A percentile compares a stretch with the other conserved stretches of the same genome.
These are phyloP conservation scores for Paraphoma sp. DNA, from an alignment of 2,329 filamentous ascomycete species.

Conservation along the genomic window DNA sequence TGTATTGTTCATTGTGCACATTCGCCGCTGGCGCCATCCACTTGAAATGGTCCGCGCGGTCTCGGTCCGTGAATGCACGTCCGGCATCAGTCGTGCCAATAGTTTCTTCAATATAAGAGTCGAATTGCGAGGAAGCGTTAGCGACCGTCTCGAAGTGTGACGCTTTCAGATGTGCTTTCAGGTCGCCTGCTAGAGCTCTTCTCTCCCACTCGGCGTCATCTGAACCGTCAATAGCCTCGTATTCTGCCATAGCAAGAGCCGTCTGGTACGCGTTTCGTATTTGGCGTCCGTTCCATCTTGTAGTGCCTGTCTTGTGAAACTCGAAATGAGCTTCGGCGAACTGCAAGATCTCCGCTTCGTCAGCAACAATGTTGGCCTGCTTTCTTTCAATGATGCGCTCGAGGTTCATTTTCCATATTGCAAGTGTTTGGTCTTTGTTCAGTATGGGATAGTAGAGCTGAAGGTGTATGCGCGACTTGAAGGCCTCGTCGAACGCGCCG, in stretches of 20 bases:
- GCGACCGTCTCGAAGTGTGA: not conserved
- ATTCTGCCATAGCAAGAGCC: not conserved
- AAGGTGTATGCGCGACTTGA: conserved; percentile 40
- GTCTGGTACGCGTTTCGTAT: conserved; percentile 52
- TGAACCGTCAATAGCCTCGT: not conserved
- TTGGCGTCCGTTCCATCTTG: conserved; percentile 50
- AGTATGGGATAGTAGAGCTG: conserved; percentile 12
- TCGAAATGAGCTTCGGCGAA: conserved; percentile 42
- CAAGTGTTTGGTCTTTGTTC: not conserved
- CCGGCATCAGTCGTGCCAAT: not conserved
- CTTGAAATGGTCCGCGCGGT: not conserved
- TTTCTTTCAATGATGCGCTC: conserved; percentile 2
- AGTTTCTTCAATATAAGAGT: not conserved
- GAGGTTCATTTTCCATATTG: conserved; percentile 19
- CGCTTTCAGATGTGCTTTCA: not conserved
- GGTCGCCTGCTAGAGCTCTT: not conserved
- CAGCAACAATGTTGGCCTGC: not conserved
- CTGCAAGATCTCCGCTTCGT: conserved; percentile 11
- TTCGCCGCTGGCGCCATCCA: not conserved
- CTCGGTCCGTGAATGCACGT: not conserved
- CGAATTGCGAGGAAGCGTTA: not conserved
- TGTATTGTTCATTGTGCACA: not conserved
- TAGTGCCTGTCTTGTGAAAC: conserved; percentile 19
- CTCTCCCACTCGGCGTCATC: not conserved
- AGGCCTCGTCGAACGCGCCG: conserved; percentile 47